Percentiles rank a stretch among this genome's conserved stretches.
Conservation (phyloP, 148 eudicot species). For the Cornus controversa region DNA sequence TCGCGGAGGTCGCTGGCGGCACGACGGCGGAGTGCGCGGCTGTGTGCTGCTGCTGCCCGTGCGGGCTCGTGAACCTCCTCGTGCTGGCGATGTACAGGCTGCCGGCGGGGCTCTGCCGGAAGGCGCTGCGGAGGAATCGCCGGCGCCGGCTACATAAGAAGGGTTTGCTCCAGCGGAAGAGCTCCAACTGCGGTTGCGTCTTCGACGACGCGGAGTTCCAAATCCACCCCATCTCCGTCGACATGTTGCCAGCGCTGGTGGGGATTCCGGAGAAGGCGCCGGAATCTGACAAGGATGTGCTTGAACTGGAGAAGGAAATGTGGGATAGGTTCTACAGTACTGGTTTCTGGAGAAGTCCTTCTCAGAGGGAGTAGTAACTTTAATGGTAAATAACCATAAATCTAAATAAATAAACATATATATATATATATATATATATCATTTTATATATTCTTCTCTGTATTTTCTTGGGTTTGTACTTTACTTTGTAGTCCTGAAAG, state of each 20-base stretch:
- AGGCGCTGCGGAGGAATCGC: slow-evolving; percentile 32
- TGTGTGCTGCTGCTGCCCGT: slow-evolving; percentile 60
- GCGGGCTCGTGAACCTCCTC: slow-evolving; percentile 35
- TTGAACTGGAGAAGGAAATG: slow-evolving; percentile 68
- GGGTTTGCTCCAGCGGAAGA: slow-evolving; percentile 23
- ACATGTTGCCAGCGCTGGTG: background rate
- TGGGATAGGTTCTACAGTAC: slow-evolving; percentile 55
- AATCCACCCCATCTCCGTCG: slow-evolving; percentile 14
- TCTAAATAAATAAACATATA: background rate
- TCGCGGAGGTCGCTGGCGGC: slow-evolving; percentile 60
- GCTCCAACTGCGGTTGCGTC: slow-evolving; percentile 4
- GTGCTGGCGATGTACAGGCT: slow-evolving; percentile 43
- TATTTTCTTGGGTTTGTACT: background rate
- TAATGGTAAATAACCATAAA: background rate
- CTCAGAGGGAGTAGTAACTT: slow-evolving; percentile 28
- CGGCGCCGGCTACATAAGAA: slow-evolving; percentile 33
- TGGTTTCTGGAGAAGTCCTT: slow-evolving; percentile 82
- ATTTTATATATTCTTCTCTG: background rate
- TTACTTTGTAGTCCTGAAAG: background rate
- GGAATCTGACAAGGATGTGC: slow-evolving; percentile 25
- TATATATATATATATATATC: too few relatives aligned
- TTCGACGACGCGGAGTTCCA: slow-evolving; percentile 19
- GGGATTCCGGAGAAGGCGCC: background rate
- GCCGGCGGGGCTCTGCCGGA: slow-evolving; percentile 56
- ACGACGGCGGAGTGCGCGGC: slow-evolving; percentile 66